Conservation (phyloP, 2,329 filamentous ascomycete genomes). For the Trichophyton equinum region DNA sequence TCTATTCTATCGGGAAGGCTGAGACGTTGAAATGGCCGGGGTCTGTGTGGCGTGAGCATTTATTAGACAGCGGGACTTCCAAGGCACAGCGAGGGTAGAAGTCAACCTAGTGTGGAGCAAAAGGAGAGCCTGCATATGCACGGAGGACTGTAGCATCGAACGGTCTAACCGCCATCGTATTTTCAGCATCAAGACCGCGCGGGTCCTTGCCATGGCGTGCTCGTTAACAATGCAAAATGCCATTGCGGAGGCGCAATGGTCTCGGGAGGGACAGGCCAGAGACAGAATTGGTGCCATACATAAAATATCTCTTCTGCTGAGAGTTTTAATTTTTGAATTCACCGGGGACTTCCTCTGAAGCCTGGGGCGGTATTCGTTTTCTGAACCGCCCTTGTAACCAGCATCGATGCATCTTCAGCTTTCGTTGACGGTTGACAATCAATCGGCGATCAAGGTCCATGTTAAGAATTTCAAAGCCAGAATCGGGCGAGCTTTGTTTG, state of each 20-base stretch:
- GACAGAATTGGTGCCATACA: neutral
- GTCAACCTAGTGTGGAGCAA: neutral
- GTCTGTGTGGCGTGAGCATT: neutral
- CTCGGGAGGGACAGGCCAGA: neutral
- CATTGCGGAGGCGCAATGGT: neutral
- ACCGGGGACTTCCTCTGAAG: neutral
- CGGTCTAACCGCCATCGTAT: neutral
- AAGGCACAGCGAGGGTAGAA: neutral
- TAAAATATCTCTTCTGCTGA: neutral
- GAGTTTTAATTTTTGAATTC: neutral
- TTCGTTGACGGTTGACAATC: conserved; percentile 78
- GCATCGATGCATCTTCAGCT: conserved; percentile 96
- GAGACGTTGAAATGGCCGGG: neutral
- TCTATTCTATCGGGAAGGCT: neutral
- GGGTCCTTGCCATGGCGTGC: neutral
- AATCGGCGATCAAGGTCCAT: conserved; percentile 77
- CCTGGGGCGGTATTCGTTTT: conserved; percentile 18
- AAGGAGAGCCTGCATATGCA: neutral
- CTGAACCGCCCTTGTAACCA: conserved; percentile 45
- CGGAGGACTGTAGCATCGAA: neutral
- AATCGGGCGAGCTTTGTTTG: conserved; percentile 10
- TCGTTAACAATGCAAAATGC: neutral
- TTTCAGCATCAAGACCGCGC: neutral
- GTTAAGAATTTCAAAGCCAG: conserved; percentile 57
- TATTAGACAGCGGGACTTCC: neutral